Conservation (phyloP, 2,329 filamentous ascomycete species). For the Trichoderma sp. region DNA sequence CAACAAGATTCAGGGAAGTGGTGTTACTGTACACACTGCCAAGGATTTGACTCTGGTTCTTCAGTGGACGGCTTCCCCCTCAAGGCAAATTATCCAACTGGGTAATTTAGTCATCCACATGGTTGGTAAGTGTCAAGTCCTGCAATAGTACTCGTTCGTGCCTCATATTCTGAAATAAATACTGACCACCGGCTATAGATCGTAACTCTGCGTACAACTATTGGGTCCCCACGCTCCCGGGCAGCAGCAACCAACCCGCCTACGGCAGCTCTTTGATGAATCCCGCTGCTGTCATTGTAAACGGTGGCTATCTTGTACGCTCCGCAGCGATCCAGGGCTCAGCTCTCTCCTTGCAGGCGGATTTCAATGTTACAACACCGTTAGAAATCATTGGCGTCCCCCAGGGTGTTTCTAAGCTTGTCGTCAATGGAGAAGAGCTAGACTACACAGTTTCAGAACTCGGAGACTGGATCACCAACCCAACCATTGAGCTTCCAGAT, state of each 20-base stretch:
- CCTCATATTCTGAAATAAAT: not conserved
- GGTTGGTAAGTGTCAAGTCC: conserved; percentile 27
- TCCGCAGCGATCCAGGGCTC: conserved; percentile 54
- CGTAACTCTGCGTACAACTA: conserved; percentile 66
- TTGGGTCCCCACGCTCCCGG: conserved; percentile 59
- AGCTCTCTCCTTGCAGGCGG: conserved; percentile 63
- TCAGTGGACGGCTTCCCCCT: conserved; percentile 32
- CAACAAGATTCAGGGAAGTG: conserved; percentile 28
- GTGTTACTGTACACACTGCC: conserved; percentile 27
- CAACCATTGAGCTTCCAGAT: conserved; percentile 51
- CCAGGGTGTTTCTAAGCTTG: conserved; percentile 42
- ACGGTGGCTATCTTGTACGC: conserved; percentile 63
- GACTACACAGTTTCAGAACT: conserved; percentile 37
- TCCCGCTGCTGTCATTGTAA: conserved; percentile 52
- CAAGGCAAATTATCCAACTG: conserved; percentile 33
- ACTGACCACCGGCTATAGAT: conserved; percentile 38
- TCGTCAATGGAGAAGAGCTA: conserved; percentile 40
- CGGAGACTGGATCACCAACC: conserved; percentile 49
- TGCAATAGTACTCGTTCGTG: not conserved
- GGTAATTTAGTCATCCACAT: conserved; percentile 43
- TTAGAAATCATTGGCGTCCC: conserved; percentile 68
- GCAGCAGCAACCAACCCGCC: conserved; percentile 25
- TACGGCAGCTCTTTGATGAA: conserved; percentile 38
- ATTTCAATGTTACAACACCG: conserved; percentile 66
- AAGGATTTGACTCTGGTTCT: conserved; percentile 27